A percentile compares a stretch with the other conserved stretches of the same genome.
Conservation (phyloP, 768 basidiomycete genomes). For the Pleurotus ostreatus region DNA sequence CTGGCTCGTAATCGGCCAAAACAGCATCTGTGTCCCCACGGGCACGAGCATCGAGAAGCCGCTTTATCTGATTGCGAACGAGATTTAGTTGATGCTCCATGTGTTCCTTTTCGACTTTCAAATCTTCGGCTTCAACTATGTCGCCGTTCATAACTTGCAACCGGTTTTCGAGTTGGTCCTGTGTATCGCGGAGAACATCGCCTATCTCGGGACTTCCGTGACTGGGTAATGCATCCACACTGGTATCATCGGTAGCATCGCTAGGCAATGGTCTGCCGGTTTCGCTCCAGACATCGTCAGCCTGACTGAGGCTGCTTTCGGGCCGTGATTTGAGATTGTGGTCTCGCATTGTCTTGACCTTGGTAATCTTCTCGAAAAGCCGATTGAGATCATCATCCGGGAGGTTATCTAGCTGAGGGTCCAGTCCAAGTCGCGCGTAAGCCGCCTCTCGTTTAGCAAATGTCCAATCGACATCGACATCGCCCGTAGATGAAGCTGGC, state of each 20-base stretch:
- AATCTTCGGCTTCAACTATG: conserved; percentile 71
- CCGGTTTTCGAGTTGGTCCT: conserved; percentile 71
- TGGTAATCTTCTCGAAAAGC: conserved; percentile 90
- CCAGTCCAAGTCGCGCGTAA: conserved; percentile 77
- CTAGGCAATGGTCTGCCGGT: conserved; percentile 75
- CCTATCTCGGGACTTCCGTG: conserved; percentile 64
- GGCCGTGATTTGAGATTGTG: conserved; percentile 78
- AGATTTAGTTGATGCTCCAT: conserved; percentile 86
- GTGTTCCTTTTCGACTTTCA: conserved; percentile 88
- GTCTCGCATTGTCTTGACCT: conserved; percentile 84
- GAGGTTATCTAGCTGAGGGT: conserved; percentile 87
- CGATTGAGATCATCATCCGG: conserved; percentile 95
- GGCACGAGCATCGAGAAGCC: conserved; percentile 70
- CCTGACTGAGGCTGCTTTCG: conserved; percentile 84
- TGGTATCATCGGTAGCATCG: conserved; percentile 87
- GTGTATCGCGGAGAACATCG: conserved; percentile 63
- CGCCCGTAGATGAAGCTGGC: conserved; percentile 64
- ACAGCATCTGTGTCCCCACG: conserved; percentile 71
- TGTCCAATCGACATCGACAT: conserved; percentile 91
- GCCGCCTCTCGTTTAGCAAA: conserved; percentile 95
- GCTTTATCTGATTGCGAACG: conserved; percentile 79
- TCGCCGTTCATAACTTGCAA: conserved; percentile 54
- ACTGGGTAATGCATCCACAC: conserved; percentile 63
- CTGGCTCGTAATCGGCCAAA: conserved; percentile 66
- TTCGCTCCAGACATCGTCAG: conserved; percentile 89